A percentile compares a stretch with the other conserved stretches of the same genome.
phyloP scores from a whole-genome alignment of 169 alveolate species.

The Eimeria praecox region DNA sequence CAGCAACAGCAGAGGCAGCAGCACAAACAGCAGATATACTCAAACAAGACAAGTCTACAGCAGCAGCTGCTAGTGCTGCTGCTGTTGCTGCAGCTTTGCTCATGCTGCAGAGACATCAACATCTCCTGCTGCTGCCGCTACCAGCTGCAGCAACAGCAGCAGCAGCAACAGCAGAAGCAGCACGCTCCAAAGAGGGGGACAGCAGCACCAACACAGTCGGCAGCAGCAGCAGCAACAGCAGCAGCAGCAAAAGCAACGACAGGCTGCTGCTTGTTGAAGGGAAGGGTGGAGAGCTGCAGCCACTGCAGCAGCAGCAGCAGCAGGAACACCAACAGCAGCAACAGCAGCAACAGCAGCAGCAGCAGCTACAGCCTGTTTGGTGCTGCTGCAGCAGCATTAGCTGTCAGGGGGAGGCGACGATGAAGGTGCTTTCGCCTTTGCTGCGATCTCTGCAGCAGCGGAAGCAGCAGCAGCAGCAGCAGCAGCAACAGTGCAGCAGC shows the following conservation, averaged over 20 bases:
- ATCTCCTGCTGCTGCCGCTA: neutral
- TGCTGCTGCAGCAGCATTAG: slow-evolving; percentile 38
- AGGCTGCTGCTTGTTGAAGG: neutral
- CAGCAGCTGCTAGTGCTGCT: slow-evolving; percentile 48
- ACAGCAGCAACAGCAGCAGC: neutral
- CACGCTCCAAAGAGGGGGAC: neutral
- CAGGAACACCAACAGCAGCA: neutral
- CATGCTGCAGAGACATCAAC: slow-evolving; percentile 11
- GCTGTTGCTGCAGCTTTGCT: slow-evolving; percentile 50
- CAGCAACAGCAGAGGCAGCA: slow-evolving; percentile 16
- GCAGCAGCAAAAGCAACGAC: neutral
- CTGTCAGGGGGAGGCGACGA: neutral
- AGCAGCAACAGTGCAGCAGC: slow-evolving; percentile 24
- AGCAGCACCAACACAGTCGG: neutral
- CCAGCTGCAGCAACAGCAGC: neutral
- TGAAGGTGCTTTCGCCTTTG: neutral
- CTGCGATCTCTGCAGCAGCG: slow-evolving; percentile 41
- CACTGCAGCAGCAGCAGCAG: neutral
- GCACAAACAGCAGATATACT: neutral
- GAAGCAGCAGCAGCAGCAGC: slow-evolving; percentile 49
- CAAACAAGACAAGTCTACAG: neutral
- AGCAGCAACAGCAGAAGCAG: slow-evolving; percentile 28
- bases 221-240: slow-evolving; percentile 35
- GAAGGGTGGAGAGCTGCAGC: too few species aligned
- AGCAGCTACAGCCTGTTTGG: slow-evolving; percentile 10